A percentile compares a stretch with the other conserved stretches of the same genome.
Conservation (phyloP, 1,284 basidiomycete genomes). For the Naganishia sp. region DNA sequence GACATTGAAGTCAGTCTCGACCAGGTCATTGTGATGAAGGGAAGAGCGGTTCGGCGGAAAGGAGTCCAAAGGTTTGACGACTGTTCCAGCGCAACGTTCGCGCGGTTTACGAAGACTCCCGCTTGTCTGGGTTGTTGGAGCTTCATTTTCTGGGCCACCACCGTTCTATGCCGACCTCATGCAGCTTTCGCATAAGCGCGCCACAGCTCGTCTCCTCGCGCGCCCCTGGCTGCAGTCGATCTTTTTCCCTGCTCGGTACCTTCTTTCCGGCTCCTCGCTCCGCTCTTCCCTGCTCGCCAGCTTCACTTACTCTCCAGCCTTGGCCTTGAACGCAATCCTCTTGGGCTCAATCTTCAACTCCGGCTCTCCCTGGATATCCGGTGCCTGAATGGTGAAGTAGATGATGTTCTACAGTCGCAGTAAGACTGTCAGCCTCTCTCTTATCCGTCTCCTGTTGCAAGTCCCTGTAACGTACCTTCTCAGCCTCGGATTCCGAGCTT, state of each 20-base stretch:
- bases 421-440: slow-evolving; percentile 3
- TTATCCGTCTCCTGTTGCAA: background rate
- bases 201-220: no score
- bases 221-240: no score
- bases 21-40: background rate
- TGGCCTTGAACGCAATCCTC: slow-evolving; percentile 69
- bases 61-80: slow-evolving; percentile 12
- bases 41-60: slow-evolving; percentile 24
- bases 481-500: slow-evolving; percentile 65
- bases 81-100: background rate
- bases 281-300: background rate
- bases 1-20: slow-evolving; percentile 24
- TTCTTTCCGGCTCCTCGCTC: no score
- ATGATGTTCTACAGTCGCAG: slow-evolving; percentile 67
- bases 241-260: no score
- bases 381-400: slow-evolving; percentile 79
- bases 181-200: no score
- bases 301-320: slow-evolving; percentile 65
- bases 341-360: slow-evolving; percentile 67
- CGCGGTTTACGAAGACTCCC: no score
- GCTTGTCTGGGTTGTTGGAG: no score
- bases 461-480: slow-evolving; percentile 62
- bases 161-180: no score
- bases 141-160: no score
- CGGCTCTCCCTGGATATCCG: slow-evolving; percentile 70